A percentile compares a stretch with the other conserved stretches of the same genome.
Conservation (phyloP, 768 basidiomycete species). For the Podaxis rugospora region DNA sequence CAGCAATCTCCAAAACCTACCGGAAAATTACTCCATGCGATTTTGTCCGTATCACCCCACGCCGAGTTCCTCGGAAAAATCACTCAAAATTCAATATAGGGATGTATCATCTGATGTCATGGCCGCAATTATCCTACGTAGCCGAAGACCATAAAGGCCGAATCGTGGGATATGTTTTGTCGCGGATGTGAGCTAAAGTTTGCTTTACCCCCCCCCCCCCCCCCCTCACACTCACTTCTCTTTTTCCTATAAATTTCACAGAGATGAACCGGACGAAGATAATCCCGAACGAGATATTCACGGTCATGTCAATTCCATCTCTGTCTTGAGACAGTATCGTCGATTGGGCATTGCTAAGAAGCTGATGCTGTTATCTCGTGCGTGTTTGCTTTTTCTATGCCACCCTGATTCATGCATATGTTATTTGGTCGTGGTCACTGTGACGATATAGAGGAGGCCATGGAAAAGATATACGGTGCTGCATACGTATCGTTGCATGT, state of each 20-base stretch:
- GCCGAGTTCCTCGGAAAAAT: not conserved
- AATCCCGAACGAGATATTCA: conserved; percentile 62
- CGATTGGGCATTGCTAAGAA: conserved; percentile 92
- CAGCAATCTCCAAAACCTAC: conserved; percentile 88
- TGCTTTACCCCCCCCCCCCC: not conserved
- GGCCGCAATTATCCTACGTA: conserved; percentile 92
- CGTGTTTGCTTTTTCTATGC: conserved; percentile 24
- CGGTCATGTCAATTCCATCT: conserved; percentile 96
- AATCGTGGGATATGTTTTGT: conserved; percentile 93
- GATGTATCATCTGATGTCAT: conserved; percentile 85
- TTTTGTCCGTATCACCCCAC: conserved; percentile 47
- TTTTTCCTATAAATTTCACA: conserved; percentile 4
- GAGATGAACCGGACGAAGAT: conserved; percentile 39
- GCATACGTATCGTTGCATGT: conserved; percentile 87
- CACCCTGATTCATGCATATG: not conserved
- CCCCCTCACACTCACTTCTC: not conserved
- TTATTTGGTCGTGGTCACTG: not conserved
- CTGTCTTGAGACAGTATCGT: conserved; percentile 85
- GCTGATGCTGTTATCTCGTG: conserved; percentile 90
- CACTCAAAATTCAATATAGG: conserved; percentile 38
- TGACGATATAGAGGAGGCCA: conserved; percentile 71
- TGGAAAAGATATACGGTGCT: conserved; percentile 84
- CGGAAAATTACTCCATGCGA: conserved; percentile 86
- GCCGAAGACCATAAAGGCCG: conserved; percentile 87
- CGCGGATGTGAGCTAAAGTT: conserved; percentile 69